Percentiles rank a stretch among this genome's conserved stretches.
Conservation (phyloP, 2,329 filamentous ascomycete species). For the Trichoderma simmonsii region DNA sequence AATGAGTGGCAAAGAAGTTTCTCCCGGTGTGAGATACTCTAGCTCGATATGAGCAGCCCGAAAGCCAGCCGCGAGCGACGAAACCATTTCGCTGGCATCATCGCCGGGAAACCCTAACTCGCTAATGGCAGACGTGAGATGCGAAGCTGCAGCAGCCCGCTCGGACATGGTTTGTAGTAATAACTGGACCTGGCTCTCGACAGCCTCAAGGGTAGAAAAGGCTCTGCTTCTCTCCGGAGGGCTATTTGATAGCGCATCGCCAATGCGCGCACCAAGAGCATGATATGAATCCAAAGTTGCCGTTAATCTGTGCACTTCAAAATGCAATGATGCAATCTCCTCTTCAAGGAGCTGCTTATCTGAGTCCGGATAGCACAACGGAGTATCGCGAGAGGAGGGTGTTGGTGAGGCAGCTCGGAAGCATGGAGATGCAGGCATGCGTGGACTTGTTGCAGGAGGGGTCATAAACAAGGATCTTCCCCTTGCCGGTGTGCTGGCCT, state of each 20-base stretch:
- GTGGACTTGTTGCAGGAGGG: slow-evolving; percentile 54
- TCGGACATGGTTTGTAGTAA: slow-evolving; percentile 48
- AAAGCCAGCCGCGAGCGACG: slow-evolving; percentile 48
- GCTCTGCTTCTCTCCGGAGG: slow-evolving; percentile 13
- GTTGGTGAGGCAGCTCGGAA: slow-evolving; percentile 25
- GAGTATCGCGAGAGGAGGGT: slow-evolving; percentile 36
- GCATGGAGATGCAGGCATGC: slow-evolving; percentile 37
- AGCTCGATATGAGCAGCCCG: slow-evolving; percentile 58
- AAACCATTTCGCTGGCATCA: slow-evolving; percentile 48
- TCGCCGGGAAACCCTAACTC: slow-evolving; percentile 50
- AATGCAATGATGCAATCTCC: slow-evolving; percentile 47
- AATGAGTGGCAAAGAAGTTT: slow-evolving; percentile 51
- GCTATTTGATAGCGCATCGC: slow-evolving; percentile 33
- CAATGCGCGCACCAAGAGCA: slow-evolving; percentile 38
- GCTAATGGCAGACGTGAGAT: slow-evolving; percentile 45
- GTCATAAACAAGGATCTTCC: slow-evolving; percentile 50
- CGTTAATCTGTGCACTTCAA: slow-evolving; percentile 48
- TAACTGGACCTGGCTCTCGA: slow-evolving; percentile 43
- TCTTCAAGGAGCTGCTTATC: slow-evolving; percentile 43
- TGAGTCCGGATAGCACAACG: slow-evolving; percentile 41
- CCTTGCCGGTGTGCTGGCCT: slow-evolving; percentile 50
- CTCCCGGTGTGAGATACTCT: slow-evolving; percentile 60
- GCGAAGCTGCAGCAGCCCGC: slow-evolving; percentile 45
- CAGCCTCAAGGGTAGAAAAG: slow-evolving; percentile 22
- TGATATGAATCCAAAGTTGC: slow-evolving; percentile 48